Base-by-base conservation (phyloP, 2,329 filamentous ascomycete species). In the Zymoseptoria passerinii region DNA sequence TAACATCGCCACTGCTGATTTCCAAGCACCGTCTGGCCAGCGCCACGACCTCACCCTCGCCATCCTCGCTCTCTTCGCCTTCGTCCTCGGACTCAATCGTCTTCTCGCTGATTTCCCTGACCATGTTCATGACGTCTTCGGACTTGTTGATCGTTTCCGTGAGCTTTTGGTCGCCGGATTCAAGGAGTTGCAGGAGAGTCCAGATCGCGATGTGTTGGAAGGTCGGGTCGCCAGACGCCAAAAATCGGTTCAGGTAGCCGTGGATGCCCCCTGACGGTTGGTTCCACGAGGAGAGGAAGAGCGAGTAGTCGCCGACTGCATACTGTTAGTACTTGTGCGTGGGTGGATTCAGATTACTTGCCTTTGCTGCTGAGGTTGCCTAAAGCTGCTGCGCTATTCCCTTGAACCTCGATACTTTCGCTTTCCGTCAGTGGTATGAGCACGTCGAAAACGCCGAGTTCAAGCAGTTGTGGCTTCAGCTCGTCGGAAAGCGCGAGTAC, bases 141-240 rank as follows among this genome's bases (percentile, higher is more conserved):
- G 91, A 92, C 70, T 92, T 89, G 67, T 89, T 86, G 66, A 99
- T 96, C 53, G 90, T 84, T 53, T 86, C 86, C 63, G 96, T 88
- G n/a, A 99, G 80, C 57, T 85, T 87, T 75, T 89, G 86, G 71
- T 99, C 92, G 72, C 95, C 92, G 0, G 92, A 96, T 75, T 99
- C 94, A 54, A 99, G 86, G 4, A 99, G 82, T 72, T 99, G 94
- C 3, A 99, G 82, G 52, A 99, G 77, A 1, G 94, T 99, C 94
- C 94, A 99, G 63, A 97, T 96, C 54, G 94, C 94, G 70, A 99
- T 99, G 72, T 99, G 94, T 75, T 99, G 94, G 80, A 99, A 99
- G 0, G 94, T 99, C 0, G 94, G 86, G 71, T 99, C 94, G 48
- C 92, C 92, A 63, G 91, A 96, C 50, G 89, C 89, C 18, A 99